Conservation (phyloP, 768 basidiomycete species). For the Chalciporus pseudorubinellus region DNA sequence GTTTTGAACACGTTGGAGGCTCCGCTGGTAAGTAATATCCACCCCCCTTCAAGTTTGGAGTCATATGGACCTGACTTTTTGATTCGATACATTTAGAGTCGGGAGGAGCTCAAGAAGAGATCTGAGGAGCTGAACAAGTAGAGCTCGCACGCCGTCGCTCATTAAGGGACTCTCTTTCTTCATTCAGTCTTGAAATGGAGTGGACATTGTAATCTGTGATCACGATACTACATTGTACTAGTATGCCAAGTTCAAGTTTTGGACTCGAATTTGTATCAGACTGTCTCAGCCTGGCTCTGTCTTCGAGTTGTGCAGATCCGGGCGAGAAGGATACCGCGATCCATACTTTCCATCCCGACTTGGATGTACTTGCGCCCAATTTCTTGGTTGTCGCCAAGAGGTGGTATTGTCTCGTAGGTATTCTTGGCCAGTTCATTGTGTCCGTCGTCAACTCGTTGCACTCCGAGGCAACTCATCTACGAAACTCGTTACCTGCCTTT, state of each 20-base stretch:
- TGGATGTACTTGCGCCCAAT: background rate
- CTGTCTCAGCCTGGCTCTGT: background rate
- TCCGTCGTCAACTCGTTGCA: background rate
- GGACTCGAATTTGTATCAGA: background rate
- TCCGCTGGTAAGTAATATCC: constrained; percentile 46
- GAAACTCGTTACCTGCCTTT: constrained; percentile 9
- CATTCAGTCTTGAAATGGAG: no score
- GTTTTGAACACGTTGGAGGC: constrained; percentile 44
- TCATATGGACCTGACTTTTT: background rate
- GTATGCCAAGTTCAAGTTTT: background rate
- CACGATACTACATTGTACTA: background rate
- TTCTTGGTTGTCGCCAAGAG: background rate
- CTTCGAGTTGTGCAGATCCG: background rate
- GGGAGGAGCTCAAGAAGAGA: constrained; percentile 47
- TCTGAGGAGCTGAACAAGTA: constrained; percentile 47
- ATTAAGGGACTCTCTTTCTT: background rate
- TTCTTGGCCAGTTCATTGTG: constrained; percentile 1
- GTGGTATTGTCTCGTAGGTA: background rate
- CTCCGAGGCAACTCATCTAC: constrained; percentile 4
- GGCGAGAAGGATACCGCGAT: no score
- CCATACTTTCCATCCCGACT: background rate
- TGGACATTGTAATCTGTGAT: no score
- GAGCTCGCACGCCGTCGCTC: background rate
- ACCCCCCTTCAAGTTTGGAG: background rate
- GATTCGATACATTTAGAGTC: constrained; percentile 36